Evolutionary conservation across 441 rosid genomes (phyloP).

Genomic region (Francoa sonchifolia): DNA sequence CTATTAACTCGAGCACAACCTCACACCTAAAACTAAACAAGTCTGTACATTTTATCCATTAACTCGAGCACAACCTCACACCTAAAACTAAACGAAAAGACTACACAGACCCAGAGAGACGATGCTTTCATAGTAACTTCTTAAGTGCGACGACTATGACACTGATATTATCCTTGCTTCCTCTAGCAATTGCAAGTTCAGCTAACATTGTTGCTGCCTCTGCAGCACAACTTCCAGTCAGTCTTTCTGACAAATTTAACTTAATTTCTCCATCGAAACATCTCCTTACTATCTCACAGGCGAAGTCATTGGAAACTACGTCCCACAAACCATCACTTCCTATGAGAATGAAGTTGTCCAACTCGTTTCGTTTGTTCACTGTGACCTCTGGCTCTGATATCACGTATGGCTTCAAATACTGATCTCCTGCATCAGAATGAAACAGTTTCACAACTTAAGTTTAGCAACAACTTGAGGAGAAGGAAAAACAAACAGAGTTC

Average conservation of each 20-base stretch:
- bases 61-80: no score
- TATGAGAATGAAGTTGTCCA: conserved; percentile 47
- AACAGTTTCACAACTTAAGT: neutral
- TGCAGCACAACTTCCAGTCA: neutral
- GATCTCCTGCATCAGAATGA: conserved; percentile 24
- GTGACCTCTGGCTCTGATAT: conserved; percentile 39
- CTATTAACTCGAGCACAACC: no score
- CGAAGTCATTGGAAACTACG: conserved; percentile 35
- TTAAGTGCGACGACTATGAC: conserved; percentile 6
- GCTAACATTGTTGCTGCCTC: neutral
- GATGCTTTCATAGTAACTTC: no score
- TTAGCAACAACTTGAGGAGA: neutral
- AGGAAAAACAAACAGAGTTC: no score
- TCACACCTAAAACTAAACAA: no score
- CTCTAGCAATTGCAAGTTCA: neutral
- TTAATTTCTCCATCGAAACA: neutral
- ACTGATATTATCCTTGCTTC: conserved; percentile 5
- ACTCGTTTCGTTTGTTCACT: conserved; percentile 18
- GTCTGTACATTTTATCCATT: no score
- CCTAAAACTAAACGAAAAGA: no score
- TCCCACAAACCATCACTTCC: conserved; percentile 74
- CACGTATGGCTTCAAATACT: conserved; percentile 33
- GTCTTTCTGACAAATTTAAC: neutral
- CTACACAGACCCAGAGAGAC: no score
- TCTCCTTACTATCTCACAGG: conserved; percentile 16